Percentiles rank a stretch among this genome's conserved stretches.
Evolutionary conservation across 108 stramenopile genomes (phyloP).

Genomic region (Epithemia pelagica): DNA sequence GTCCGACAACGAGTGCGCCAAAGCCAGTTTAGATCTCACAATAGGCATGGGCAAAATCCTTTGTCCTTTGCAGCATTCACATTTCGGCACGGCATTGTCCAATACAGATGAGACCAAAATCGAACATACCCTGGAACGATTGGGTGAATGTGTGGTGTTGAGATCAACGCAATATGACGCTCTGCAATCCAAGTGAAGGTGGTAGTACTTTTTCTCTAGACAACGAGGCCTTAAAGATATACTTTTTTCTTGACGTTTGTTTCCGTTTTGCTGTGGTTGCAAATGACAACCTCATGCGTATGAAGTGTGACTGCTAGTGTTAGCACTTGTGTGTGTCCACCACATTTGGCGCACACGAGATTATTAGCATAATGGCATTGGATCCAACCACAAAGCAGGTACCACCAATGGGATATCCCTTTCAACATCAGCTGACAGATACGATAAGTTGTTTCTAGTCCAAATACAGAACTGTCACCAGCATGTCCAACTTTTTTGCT

Average conservation of each 20-base stretch:
- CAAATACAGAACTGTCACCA: constrained; percentile 84
- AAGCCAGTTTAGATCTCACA: constrained; percentile 78
- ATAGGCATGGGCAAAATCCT: constrained; percentile 74
- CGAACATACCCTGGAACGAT: constrained; percentile 56
- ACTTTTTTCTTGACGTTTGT: not conserved
- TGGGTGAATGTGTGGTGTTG: constrained; percentile 60
- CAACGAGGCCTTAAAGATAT: not conserved
- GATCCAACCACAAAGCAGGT: too few relatives aligned
- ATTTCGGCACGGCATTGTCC: constrained; percentile 38
- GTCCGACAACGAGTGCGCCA: constrained; percentile 61
- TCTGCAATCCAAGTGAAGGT: not conserved
- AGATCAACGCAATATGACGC: constrained; percentile 30
- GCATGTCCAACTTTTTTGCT: constrained; percentile 81
- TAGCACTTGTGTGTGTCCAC: not conserved
- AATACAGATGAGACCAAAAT: constrained; percentile 39
- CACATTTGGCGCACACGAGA: too few relatives aligned
- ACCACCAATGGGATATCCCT: too few relatives aligned
- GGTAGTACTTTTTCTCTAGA: not conserved
- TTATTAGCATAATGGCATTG: too few relatives aligned
- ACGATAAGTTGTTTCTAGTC: too few relatives aligned
- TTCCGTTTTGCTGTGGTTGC: not conserved
- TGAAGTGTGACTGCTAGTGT: not conserved
- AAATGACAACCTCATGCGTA: too few relatives aligned
- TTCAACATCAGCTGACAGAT: too few relatives aligned
- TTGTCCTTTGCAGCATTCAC: constrained; percentile 77